phyloP scores from a whole-genome alignment of 352 stramenopile genomes.

The Plasmopara halstedii region DNA sequence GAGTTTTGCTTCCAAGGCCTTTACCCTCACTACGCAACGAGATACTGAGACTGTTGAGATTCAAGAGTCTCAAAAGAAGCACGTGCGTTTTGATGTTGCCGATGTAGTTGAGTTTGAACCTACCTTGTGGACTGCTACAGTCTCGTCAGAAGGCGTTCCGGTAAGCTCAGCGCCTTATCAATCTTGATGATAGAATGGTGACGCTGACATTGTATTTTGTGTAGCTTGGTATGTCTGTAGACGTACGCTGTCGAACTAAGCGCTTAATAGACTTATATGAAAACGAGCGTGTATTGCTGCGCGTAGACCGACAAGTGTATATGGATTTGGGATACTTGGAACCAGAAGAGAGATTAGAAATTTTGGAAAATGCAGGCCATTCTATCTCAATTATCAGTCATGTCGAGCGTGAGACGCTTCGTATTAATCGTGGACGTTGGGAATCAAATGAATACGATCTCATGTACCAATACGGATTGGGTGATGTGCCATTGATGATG shows the following conservation, averaged over 20 bases:
- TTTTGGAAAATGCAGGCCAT: slow-evolving; percentile 61
- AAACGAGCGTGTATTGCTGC: slow-evolving; percentile 38
- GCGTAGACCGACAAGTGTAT: slow-evolving; percentile 64
- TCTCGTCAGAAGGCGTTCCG: slow-evolving; percentile 69
- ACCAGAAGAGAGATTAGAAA: slow-evolving; percentile 65
- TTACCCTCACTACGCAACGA: slow-evolving; percentile 1
- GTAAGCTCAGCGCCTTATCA: slow-evolving; percentile 18
- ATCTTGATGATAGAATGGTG: neutral
- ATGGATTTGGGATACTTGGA: slow-evolving; percentile 81
- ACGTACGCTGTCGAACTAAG: slow-evolving; percentile 54
- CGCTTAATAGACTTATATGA: slow-evolving; percentile 61
- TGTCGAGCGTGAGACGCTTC: slow-evolving; percentile 58
- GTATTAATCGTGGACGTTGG: slow-evolving; percentile 75
- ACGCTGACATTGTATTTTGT: neutral
- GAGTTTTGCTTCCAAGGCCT: too few species aligned
- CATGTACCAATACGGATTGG: slow-evolving; percentile 72
- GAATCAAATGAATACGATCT: slow-evolving; percentile 83
- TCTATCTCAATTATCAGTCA: slow-evolving; percentile 54
- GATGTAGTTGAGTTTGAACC: slow-evolving; percentile 79
- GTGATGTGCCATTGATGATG: slow-evolving; percentile 53
- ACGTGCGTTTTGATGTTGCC: slow-evolving; percentile 49
- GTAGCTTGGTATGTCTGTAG: slow-evolving; percentile 59
- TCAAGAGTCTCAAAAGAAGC: slow-evolving; percentile 19
- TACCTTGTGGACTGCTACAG: slow-evolving; percentile 71
- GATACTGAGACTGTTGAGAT: slow-evolving; percentile 4